Evolutionary conservation across 257 asterid genomes (phyloP), one percentile per base, ranked within the genome.

Genomic region (Solanum ossicruentum): DNA sequence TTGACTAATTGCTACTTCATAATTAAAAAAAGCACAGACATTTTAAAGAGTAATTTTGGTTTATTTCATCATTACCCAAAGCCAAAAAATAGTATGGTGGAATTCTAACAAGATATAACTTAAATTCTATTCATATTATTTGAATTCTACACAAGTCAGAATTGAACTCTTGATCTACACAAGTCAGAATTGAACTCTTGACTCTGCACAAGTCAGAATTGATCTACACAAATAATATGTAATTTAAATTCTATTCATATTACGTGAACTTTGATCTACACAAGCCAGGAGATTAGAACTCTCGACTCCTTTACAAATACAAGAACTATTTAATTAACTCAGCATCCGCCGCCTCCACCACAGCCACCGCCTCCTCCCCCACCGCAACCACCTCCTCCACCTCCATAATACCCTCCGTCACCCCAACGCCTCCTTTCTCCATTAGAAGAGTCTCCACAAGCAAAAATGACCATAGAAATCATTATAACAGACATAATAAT

Each of bases 391-490:
- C 55, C 57, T 3, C 81, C 81, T 3, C 58, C 81, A 3, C 81
- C 81, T 21, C 81, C 81, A 47, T 45, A 39, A 9, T 47, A 5
- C 12, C 67, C 84, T 5, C 51, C 51, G 1, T 63, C 43, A 12
- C 63, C 82, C n/a, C 12, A 15, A 52, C 67, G 52, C 17, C 12
- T 39, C 12, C 17, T 67, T 47, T 9, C 20, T 1, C n/a, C 82
- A 20, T 36, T 72, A 54, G 72, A 54, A 3, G 51, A 13, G 5
- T 85, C 87, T 1, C 39, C 88, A 41, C 90, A 88, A 12, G 82
- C 83, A 58, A 85, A 80, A 63, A 88, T 69, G 41, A 83, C 26
- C 85, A 85, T 72, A 58, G 88, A 88, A 5, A 85, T 43, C 65
- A 85, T 70, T 65, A 82, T 32, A 54, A 81, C 9, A 52, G 87